Base-by-base conservation (phyloP, 768 basidiomycete genomes). In the Erythrobasidium yunnanense region DNA sequence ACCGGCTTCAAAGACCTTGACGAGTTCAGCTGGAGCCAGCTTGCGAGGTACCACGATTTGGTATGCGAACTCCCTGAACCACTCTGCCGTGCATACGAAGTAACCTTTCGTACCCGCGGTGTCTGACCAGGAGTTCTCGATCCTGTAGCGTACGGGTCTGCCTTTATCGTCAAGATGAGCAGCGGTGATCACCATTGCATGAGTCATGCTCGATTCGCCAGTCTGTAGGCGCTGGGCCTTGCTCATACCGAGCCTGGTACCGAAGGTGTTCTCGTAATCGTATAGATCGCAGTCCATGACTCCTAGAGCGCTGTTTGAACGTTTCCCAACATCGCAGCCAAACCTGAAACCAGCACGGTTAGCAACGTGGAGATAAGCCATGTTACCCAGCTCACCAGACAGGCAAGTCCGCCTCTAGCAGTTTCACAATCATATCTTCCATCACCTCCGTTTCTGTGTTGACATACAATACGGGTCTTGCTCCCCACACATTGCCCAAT, bases 61-160 rank as follows among this genome's bases (percentile, higher is more conserved):
- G 78, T 90, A 97, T 29, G 93, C 88, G 74, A 83, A 89, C 86
- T 96, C 80, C 63, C 86, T 85, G 76, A 96, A 96, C 92, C 93
- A 97, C 0, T 70, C 74, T 4, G 71, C 60, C 1, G 55, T 51
- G 22, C 29, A 49, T n/a, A 54, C 52, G 47, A 67, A 67, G 46
- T 52, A 67, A 18, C 52, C 58, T 30, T 55, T 69, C 50, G 13
- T 49, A 3, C 68, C 55, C 22, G 53, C 47, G 33, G 67, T 77
- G 27, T 84, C 83, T 17, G 88, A 87, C 93, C 93, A 97, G 2
- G 85, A 87, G 78, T 97, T 97, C 80, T 97, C 93, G 20, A 97
- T 88, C 77, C 90, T 89, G 82, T 90, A 97, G n/a, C 90, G 82
- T 20, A 92, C 77, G 0, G 90, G 85, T 65, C 82, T 83, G 56